Evolutionary conservation across 257 asterid species (phyloP).

Genomic region (Oldenlandia corymbosa): DNA sequence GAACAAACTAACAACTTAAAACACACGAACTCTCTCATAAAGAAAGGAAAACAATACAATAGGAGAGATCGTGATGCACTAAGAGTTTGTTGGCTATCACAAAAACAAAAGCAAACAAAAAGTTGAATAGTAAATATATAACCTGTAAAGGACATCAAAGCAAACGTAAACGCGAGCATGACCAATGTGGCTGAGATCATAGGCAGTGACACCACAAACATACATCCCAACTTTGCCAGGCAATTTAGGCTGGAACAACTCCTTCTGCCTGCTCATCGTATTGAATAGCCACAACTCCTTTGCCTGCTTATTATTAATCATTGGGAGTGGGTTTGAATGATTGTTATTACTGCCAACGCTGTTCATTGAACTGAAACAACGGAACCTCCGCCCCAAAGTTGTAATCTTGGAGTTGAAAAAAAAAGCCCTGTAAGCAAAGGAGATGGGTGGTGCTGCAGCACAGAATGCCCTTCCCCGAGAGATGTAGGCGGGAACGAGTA

Average conservation of each 20-base stretch:
- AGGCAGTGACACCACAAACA: slow-evolving; percentile 93
- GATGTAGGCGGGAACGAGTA: slow-evolving; percentile 21
- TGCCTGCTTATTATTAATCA: not conserved
- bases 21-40: too few relatives aligned
- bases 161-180: slow-evolving; percentile 95
- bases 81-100: too few relatives aligned
- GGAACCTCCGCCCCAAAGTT: slow-evolving; percentile 23
- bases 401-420: slow-evolving; percentile 18
- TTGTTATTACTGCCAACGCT: not conserved
- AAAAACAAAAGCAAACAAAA: too few relatives aligned
- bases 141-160: slow-evolving; percentile 87
- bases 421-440: not conserved
- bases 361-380: slow-evolving; percentile 23
- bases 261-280: slow-evolving; percentile 75
- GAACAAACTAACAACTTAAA: too few relatives aligned
- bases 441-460: not conserved
- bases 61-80: too few relatives aligned
- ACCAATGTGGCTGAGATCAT: slow-evolving; percentile 97
- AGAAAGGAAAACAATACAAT: too few relatives aligned
- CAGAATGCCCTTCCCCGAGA: slow-evolving; percentile 5
- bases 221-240: slow-evolving; percentile 88
- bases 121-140: too few relatives aligned
- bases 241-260: slow-evolving; percentile 65
- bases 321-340: slow-evolving; percentile 2
- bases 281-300: slow-evolving; percentile 69